Evolutionary conservation across 306 rosid genomes (phyloP).

Genomic region (Senna tora): DNA sequence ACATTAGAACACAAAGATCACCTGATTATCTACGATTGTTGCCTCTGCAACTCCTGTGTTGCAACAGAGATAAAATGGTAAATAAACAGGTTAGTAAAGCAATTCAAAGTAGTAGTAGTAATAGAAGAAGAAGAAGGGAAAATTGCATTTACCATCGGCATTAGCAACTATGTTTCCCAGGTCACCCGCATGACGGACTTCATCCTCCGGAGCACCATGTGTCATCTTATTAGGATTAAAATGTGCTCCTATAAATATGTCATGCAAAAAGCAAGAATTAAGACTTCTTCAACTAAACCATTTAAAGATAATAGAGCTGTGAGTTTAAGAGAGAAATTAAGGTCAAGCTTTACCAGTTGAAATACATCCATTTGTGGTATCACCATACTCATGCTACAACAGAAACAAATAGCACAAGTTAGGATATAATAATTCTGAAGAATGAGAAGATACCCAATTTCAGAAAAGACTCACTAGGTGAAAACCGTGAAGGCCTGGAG

Average conservation of each 20-base stretch:
- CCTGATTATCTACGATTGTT: slow-evolving; percentile 71
- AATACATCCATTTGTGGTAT: slow-evolving; percentile 96
- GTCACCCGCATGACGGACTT: slow-evolving; percentile 98
- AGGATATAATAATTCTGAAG: slow-evolving; percentile 13
- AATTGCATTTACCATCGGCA: slow-evolving; percentile 54
- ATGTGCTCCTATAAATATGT: slow-evolving; percentile 69
- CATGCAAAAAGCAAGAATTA: slow-evolving; percentile 28
- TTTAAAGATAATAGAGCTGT: background rate
- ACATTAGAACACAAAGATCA: slow-evolving; percentile 23
- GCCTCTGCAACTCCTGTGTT: slow-evolving; percentile 73
- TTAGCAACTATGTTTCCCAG: slow-evolving; percentile 93
- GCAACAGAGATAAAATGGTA: slow-evolving; percentile 27
- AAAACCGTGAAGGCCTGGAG: slow-evolving; percentile 89
- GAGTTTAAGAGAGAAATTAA: slow-evolving; percentile 7
- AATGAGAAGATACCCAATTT: slow-evolving; percentile 23
- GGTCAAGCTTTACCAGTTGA: slow-evolving; percentile 66
- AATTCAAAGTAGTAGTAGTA: no score
- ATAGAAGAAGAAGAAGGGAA: background rate
- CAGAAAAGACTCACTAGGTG: slow-evolving; percentile 68
- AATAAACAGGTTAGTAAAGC: background rate
- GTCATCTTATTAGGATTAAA: slow-evolving; percentile 72
- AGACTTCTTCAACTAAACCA: slow-evolving; percentile 18
- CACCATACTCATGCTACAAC: slow-evolving; percentile 89
- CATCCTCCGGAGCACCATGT: slow-evolving; percentile 95
- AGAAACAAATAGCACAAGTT: slow-evolving; percentile 16